Evolutionary conservation across 257 asterid genomes (phyloP).

Genomic region (Sherardia arvensis): DNA sequence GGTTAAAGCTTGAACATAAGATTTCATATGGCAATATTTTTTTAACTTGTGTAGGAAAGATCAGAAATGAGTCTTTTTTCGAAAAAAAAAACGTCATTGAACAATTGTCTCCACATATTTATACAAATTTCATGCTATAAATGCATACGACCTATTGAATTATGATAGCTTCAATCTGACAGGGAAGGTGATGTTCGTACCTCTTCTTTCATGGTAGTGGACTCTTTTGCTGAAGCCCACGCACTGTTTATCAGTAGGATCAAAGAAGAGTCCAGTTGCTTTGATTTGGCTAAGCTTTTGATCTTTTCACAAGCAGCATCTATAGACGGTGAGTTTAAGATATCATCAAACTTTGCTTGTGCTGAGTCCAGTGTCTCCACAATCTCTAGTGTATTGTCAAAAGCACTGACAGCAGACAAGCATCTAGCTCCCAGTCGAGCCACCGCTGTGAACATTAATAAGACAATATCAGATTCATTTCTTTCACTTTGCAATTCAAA

Average conservation of each 20-base stretch:
- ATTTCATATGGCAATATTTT: not conserved
- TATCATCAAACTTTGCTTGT: slow-evolving; percentile 77
- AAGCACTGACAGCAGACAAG: slow-evolving; percentile 86
- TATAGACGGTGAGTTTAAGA: slow-evolving; percentile 67
- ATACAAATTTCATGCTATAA: not conserved
- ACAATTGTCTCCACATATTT: not conserved
- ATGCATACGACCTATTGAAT: not conserved
- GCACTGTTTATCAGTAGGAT: slow-evolving; percentile 82
- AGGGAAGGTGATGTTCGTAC: slow-evolving; percentile 21
- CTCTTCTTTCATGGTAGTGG: slow-evolving; percentile 77
- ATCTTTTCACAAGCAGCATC: slow-evolving; percentile 86
- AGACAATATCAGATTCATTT: not conserved
- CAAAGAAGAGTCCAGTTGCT: slow-evolving; percentile 87
- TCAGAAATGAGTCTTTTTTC: too few relatives aligned
- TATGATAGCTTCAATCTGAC: not conserved
- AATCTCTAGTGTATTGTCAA: slow-evolving; percentile 76
- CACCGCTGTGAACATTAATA: slow-evolving; percentile 44
- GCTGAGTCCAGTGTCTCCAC: slow-evolving; percentile 83
- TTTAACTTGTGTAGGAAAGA: not conserved
- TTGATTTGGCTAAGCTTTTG: slow-evolving; percentile 72
- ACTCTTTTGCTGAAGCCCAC: slow-evolving; percentile 86
- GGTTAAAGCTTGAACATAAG: not conserved
- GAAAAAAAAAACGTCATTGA: too few relatives aligned
- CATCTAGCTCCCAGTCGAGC: slow-evolving; percentile 90
- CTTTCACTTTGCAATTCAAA: too few relatives aligned